Percentiles rank a stretch among this genome's conserved stretches.
phyloP scores from a whole-genome alignment of 495 filamentous ascomycete genomes.

The Lepraria neglecta region DNA sequence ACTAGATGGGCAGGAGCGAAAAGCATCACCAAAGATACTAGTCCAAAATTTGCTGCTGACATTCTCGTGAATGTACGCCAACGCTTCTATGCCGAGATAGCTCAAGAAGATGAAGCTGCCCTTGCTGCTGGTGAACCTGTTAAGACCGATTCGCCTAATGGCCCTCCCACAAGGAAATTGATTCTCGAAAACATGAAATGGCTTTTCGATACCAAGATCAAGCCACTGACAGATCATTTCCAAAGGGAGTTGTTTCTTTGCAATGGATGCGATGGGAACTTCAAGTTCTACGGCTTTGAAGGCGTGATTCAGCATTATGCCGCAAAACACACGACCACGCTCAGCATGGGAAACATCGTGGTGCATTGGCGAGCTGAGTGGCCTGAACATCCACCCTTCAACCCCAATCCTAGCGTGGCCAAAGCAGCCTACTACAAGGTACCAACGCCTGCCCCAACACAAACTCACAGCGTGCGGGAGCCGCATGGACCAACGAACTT shows the following conservation, averaged over 20 bases:
- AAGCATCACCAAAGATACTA: conserved; percentile 51
- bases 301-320: conserved; percentile 73
- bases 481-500: conserved; percentile 15
- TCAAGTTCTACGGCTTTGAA: conserved; percentile 65
- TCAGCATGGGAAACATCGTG: conserved; percentile 61
- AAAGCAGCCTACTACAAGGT: conserved; percentile 34
- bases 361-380: conserved; percentile 75
- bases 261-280: conserved; percentile 55
- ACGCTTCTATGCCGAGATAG: conserved; percentile 54
- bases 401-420: conserved; percentile 44
- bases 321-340: conserved; percentile 64
- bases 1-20: conserved; percentile 51
- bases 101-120: conserved; percentile 42
- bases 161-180: conserved; percentile 50
- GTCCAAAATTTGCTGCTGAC: conserved; percentile 59
- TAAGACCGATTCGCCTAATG: conserved; percentile 43
- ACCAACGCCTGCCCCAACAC: conserved; percentile 22
- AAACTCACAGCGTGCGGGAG: conserved; percentile 3
- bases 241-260: conserved; percentile 69
- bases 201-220: conserved; percentile 70
- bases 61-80: conserved; percentile 57
- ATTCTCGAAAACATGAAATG: conserved; percentile 82
- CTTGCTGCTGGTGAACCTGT: conserved; percentile 39
- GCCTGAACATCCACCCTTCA: conserved; percentile 67
- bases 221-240: conserved; percentile 53